A percentile compares a stretch with the other conserved stretches of the same genome.
These are phyloP conservation scores for Mesembryanthemum crystallinum DNA, from an alignment of 148 eudicot species.

Conservation along the genomic window DNA sequence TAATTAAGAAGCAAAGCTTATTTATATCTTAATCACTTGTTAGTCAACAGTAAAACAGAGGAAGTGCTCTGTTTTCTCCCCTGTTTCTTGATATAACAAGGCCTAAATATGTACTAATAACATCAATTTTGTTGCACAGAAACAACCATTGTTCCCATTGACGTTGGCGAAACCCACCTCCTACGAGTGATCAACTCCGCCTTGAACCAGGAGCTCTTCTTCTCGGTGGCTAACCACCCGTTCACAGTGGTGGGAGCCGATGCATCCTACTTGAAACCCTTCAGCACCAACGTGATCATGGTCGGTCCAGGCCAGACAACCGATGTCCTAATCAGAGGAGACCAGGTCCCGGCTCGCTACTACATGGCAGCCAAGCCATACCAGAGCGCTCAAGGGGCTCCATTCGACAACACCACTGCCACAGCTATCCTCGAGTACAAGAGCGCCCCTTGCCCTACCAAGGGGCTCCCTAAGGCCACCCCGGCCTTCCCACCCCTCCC, in stretches of 20 bases:
- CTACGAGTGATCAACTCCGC: conserved; percentile 78
- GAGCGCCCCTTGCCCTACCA: conserved; percentile 53
- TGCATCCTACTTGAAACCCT: conserved; percentile 83
- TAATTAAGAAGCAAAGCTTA: neutral
- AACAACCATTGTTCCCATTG: conserved; percentile 59
- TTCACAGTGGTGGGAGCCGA: conserved; percentile 88
- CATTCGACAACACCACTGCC: conserved; percentile 84
- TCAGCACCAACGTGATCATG: conserved; percentile 71
- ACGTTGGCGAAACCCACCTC: conserved; percentile 71
- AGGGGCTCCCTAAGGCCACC: conserved; percentile 28
- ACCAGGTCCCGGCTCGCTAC: conserved; percentile 69
- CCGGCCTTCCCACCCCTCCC: conserved; percentile 59
- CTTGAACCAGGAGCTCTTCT: conserved; percentile 87
- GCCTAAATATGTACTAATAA: neutral
- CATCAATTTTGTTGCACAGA: conserved; percentile 37
- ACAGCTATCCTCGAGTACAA: conserved; percentile 80
- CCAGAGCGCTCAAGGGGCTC: conserved; percentile 75
- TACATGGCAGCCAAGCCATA: conserved; percentile 78
- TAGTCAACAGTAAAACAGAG: neutral
- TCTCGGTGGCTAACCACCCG: conserved; percentile 72
- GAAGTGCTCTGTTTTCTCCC: neutral
- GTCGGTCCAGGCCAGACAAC: conserved; percentile 95
- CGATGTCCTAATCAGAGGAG: conserved; percentile 64
- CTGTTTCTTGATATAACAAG: neutral
- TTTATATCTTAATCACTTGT: neutral